A percentile compares a stretch with the other conserved stretches of the same genome.
Conservation (phyloP, 352 stramenopile species). For the Globisporangium nunn region DNA sequence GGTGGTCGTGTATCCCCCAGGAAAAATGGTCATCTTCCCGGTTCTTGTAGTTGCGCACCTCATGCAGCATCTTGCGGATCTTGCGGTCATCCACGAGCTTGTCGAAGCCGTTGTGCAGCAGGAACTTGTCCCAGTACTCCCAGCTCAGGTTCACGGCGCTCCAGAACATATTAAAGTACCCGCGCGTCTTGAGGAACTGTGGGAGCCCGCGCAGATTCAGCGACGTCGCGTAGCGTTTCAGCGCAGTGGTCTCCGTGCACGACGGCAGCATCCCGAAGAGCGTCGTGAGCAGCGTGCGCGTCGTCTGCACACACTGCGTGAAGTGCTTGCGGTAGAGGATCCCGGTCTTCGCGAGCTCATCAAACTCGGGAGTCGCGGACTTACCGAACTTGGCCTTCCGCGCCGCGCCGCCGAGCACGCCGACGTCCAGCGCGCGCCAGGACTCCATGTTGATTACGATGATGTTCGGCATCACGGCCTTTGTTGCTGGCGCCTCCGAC, state of each 20-base stretch:
- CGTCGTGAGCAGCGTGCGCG: conserved; percentile 58
- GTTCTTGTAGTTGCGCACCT: conserved; percentile 46
- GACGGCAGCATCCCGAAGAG: conserved; percentile 68
- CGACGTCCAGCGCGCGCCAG: conserved; percentile 57
- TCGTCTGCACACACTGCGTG: conserved; percentile 59
- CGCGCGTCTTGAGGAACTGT: conserved; percentile 58
- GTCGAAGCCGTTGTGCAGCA: conserved; percentile 58
- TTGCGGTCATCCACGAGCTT: conserved; percentile 63
- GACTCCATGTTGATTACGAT: conserved; percentile 75
- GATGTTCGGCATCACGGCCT: conserved; percentile 38
- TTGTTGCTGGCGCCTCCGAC: conserved; percentile 2
- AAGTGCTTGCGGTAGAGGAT: conserved; percentile 68
- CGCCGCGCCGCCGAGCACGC: conserved; percentile 43
- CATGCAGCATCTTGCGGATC: conserved; percentile 58
- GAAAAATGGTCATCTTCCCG: conserved; percentile 55
- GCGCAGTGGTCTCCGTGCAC: conserved; percentile 52
- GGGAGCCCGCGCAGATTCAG: conserved; percentile 45
- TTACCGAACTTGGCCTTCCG: conserved; percentile 36
- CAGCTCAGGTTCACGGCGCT: conserved; percentile 52
- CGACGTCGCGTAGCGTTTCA: conserved; percentile 51
- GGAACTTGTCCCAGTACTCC: conserved; percentile 68
- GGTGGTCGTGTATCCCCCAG: conserved; percentile 64
- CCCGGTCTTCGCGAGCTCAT: conserved; percentile 40
- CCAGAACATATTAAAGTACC: conserved; percentile 72
- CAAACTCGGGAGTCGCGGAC: conserved; percentile 52